Base-by-base conservation (phyloP, 805 yeast genomes). In the Spathaspora sp. region DNA sequence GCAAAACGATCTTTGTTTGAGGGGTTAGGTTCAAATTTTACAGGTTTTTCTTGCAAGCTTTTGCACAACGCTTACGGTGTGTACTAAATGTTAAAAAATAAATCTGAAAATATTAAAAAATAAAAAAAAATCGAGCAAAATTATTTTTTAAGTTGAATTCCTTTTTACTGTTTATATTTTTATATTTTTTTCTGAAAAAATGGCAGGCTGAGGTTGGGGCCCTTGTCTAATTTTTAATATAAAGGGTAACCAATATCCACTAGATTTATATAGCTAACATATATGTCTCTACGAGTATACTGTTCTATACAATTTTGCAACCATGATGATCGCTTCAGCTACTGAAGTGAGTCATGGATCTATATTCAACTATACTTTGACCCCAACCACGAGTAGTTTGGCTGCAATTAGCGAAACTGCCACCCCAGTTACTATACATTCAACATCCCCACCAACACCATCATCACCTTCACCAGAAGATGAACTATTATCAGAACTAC, bases 241-340 rank as follows among this genome's bases (percentile, higher is more conserved):
- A 35, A 35, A 35, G 40, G 18, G 16, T 35, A 35, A 35, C 18
- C 18, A 35, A 35, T 35, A 35, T 35, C 40, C 40, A 35, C 40
- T 17, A 10, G 11, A 7, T 35, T 35, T 16, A 35, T 3, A 11
- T n/a, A 3, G 18, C n/a, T 11, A 32, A 35, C 18, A n/a, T 4
- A 23, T 35, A 35, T 17, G 7, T 9, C 40, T 35, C 17, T 16
- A 35, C 17, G 40, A 29, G 14, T 29, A 29, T 29, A 29, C 14
- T 3, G 11, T 14, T 42, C 8, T 9, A 23, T 42, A 23, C 17
- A 20, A 18, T 11, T 23, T 42, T 42, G 11, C 17, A 42, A 42
- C 10, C 44, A 42, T 20, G 44, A 42, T 42, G 44, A 42, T 42
- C 10, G 44, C 44, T 42, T 45, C 48, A 45, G 39, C 42, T 6